These are phyloP conservation scores for Globisporangium acanthophoron DNA, from an alignment of 352 stramenopile genomes.

Conservation along the genomic window DNA sequence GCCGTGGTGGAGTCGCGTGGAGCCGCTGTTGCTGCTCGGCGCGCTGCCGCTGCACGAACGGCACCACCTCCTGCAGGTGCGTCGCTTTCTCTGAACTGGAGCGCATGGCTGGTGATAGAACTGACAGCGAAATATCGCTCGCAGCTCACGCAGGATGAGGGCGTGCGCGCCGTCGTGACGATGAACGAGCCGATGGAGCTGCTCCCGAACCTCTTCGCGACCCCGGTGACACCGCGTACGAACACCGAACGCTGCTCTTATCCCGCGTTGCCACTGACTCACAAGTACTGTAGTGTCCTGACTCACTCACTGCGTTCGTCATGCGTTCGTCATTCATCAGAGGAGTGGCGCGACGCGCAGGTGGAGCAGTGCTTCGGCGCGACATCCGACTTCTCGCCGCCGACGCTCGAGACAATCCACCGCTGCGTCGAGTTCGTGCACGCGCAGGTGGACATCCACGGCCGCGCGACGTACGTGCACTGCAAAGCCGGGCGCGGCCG, in stretches of 20 bases:
- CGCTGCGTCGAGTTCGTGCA: slow-evolving; percentile 64
- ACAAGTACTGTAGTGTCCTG: not conserved
- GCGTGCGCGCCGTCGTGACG: slow-evolving; percentile 64
- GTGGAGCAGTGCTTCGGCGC: slow-evolving; percentile 59
- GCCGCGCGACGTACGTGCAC: slow-evolving; percentile 72
- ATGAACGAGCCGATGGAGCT: slow-evolving; percentile 74
- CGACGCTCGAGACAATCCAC: slow-evolving; percentile 56
- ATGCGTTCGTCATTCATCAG: slow-evolving; percentile 13
- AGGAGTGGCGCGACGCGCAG: slow-evolving; percentile 39
- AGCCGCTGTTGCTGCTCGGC: slow-evolving; percentile 58
- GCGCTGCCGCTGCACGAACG: slow-evolving; percentile 59
- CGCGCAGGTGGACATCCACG: slow-evolving; percentile 38
- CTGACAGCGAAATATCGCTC: not conserved
- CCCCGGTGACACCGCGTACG: slow-evolving; percentile 51
- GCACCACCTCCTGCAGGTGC: slow-evolving; percentile 32
- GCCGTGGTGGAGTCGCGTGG: slow-evolving; percentile 71
- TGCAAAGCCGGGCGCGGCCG: slow-evolving; percentile 75
- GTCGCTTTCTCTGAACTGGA: not conserved
- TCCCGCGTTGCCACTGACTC: not conserved
- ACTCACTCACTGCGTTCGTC: not conserved
- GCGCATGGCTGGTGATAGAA: not conserved
- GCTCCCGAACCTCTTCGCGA: slow-evolving; percentile 56
- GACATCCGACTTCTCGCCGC: slow-evolving; percentile 63
- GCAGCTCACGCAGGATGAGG: slow-evolving; percentile 45
- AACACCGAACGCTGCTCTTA: not conserved